These are phyloP conservation scores for Aspergillus sp. DNA, from an alignment of 2,329 filamentous ascomycete genomes.

Conservation along the genomic window DNA sequence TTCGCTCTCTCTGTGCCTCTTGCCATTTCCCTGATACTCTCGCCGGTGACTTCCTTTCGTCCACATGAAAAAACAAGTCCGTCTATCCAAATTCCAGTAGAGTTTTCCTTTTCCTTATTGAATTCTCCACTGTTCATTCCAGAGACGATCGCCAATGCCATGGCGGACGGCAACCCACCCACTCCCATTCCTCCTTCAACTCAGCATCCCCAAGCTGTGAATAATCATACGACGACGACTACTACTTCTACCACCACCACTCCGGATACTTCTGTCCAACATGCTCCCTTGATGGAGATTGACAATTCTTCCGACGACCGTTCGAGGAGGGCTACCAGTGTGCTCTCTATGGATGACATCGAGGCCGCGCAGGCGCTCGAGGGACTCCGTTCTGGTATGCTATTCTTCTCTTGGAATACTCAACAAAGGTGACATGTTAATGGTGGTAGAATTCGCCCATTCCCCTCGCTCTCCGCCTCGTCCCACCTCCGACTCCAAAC, in stretches of 20 bases:
- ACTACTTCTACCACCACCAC: slow-evolving; percentile 7
- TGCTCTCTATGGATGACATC: slow-evolving; percentile 44
- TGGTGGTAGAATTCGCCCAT: slow-evolving; percentile 56
- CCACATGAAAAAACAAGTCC: not conserved
- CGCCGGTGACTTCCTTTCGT: not conserved
- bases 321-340: slow-evolving; percentile 38
- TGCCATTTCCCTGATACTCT: not conserved
- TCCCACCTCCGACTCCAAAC: slow-evolving; percentile 34
- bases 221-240: slow-evolving; percentile 1
- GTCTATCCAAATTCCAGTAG: not conserved
- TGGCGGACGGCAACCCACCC: slow-evolving; percentile 14
- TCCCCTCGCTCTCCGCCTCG: slow-evolving; percentile 48
- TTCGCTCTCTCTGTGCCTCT: not conserved
- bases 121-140: not conserved
- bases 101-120: not conserved
- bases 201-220: slow-evolving; percentile 7
- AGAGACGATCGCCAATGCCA: slow-evolving; percentile 2
- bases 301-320: slow-evolving; percentile 35
- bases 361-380: slow-evolving; percentile 68
- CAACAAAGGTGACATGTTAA: slow-evolving; percentile 3
- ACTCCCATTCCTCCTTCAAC: slow-evolving; percentile 12
- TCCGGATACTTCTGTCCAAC: slow-evolving; percentile 11
- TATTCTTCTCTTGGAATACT: slow-evolving; percentile 1
- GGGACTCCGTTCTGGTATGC: slow-evolving; percentile 64
- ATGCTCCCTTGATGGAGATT: slow-evolving; percentile 34